Evolutionary conservation across 108 stramenopile genomes (phyloP), one percentile per base, ranked within the genome.

Genomic region (Skeletonema costatum): DNA sequence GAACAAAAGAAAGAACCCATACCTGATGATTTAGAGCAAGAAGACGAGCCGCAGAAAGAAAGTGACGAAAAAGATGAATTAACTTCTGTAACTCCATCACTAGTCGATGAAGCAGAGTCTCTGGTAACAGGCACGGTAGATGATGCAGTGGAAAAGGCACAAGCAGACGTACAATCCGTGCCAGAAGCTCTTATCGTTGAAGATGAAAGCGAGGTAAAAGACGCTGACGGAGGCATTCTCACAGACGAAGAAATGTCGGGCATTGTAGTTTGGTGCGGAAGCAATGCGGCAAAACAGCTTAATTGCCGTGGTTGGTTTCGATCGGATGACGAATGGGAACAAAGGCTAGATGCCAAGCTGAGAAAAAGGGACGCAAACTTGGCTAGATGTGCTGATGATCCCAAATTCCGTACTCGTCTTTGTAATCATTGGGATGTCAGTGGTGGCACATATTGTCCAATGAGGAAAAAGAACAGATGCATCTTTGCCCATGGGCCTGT

Each of bases 401-500:
- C 91, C 36, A 97, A 95, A 68, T 98, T 94, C 78, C 95, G 98
- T 8, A 97, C 98, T 4, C 69, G 98, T 21, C 87, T 98, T 30
- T 98, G 97, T 75, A 96, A 93, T 60, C 93, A 97, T 82, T 97
- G 96, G 96, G 94, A 93, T 60, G 70, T 59, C 7, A 90, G 85
- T 58, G 63, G 81, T 16, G 97, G 97, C 21, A 89, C 87, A 35
- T 75, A 72, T 68, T 97, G 97, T 50, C 92, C 98, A 0, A 98
- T 97, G 97, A 83, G 89, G 25, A 89, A 87, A 70, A 93, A 91
- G 82, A 90, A 87, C 72, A 97, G 96, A 74, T 98, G 98, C 72
- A 88, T 95, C 51, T 98, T 98, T 75, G 98, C 98, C 8, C 98
- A 98, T 80, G 95, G 96, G 17, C 97, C 97, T 4, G 85, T 92